These are phyloP conservation scores for Basidioascus undulatus DNA, from an alignment of 768 basidiomycete genomes.

Conservation along the genomic window DNA sequence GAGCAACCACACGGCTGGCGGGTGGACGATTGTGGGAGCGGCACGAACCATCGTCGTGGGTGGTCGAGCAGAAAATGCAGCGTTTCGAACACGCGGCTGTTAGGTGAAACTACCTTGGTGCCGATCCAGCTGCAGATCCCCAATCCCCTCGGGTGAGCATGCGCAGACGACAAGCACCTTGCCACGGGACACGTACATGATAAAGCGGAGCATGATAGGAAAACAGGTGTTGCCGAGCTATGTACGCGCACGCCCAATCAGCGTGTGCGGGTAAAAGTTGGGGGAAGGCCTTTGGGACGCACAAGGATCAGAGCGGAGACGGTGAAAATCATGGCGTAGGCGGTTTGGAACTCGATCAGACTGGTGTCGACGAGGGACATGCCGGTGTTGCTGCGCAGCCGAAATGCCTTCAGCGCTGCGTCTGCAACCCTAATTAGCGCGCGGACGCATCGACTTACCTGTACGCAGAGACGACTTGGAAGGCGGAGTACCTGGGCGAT, in stretches of 20 bases:
- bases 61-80: slow-evolving; percentile 83
- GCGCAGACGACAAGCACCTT: neutral
- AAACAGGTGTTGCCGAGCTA: slow-evolving; percentile 84
- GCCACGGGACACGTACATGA: slow-evolving; percentile 33
- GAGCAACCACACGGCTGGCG: slow-evolving; percentile 26
- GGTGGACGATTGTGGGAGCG: no score
- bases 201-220: slow-evolving; percentile 37
- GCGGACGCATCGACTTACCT: no score
- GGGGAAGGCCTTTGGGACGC: no score
- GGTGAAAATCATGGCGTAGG: slow-evolving; percentile 47
- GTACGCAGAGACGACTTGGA: slow-evolving; percentile 65
- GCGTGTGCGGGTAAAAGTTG: no score
- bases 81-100: slow-evolving; percentile 46
- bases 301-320: slow-evolving; percentile 47
- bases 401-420: no score
- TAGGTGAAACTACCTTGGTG: slow-evolving; percentile 32
- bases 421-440: no score
- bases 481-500: slow-evolving; percentile 54
- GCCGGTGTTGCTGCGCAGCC: slow-evolving; percentile 59
- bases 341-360: slow-evolving; percentile 73
- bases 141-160: slow-evolving; percentile 1
- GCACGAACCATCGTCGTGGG: slow-evolving; percentile 35
- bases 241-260: no score
- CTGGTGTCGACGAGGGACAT: slow-evolving; percentile 52
- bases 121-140: slow-evolving; percentile 37